Evolutionary conservation across 495 filamentous ascomycete genomes (phyloP).

Genomic region (Neurospora sp.): DNA sequence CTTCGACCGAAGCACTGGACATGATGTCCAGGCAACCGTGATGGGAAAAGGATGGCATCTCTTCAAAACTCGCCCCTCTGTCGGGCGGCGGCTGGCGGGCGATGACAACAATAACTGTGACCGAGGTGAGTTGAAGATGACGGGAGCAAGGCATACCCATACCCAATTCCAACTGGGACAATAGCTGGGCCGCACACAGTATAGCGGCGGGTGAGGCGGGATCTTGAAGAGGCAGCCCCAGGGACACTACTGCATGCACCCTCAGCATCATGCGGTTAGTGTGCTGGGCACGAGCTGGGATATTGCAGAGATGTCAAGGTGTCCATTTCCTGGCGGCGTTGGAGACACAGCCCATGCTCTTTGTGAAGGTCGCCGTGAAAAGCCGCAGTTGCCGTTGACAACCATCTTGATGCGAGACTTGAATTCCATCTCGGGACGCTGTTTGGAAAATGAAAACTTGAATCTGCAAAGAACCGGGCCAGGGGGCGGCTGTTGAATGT

Average conservation of each 20-base stretch:
- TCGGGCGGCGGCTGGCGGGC: background rate
- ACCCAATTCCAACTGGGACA: background rate
- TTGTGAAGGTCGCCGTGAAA: background rate
- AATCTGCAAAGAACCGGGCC: background rate
- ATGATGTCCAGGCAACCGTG: background rate
- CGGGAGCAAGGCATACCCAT: background rate
- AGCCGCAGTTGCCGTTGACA: background rate
- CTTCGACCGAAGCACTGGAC: background rate
- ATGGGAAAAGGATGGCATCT: background rate
- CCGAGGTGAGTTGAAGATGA: background rate
- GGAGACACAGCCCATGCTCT: background rate
- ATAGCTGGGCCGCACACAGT: background rate
- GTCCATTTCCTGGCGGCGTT: background rate
- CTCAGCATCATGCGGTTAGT: background rate
- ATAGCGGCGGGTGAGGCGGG: background rate
- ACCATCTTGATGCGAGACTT: background rate
- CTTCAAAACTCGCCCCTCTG: background rate
- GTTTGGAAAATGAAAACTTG: background rate
- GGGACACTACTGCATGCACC: background rate
- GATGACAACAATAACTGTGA: background rate
- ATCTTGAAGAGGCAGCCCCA: background rate
- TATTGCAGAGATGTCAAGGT: background rate
- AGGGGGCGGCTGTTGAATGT: background rate
- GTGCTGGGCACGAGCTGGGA: background rate
- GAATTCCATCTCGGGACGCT: background rate